Conservation (phyloP, 1,139 yeast genomes). For the Scheffersomyces lignicola region DNA sequence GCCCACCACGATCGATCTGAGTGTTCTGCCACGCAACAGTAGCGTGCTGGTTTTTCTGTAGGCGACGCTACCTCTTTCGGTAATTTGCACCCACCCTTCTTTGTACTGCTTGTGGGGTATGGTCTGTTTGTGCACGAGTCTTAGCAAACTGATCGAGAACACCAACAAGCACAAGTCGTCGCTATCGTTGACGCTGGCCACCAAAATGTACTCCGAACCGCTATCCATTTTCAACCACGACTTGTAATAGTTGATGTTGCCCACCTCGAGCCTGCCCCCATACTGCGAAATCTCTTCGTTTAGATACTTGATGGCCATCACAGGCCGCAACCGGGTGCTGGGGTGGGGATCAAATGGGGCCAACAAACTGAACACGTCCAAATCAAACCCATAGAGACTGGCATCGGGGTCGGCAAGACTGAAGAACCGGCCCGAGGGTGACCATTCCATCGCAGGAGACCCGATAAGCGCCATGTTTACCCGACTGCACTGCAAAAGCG, state of each 20-base stretch:
- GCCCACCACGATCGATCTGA: background rate
- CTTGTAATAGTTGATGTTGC: constrained; percentile 10
- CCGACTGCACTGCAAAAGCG: constrained; percentile 21
- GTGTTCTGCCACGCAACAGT: background rate
- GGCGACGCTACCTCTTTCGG: background rate
- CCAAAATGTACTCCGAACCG: constrained; percentile 16
- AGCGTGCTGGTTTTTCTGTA: background rate
- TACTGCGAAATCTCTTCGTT: constrained; percentile 15
- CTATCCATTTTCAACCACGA: constrained; percentile 10
- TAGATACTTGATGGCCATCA: constrained; percentile 19
- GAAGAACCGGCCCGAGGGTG: constrained; percentile 38
- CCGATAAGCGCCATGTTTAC: constrained; percentile 19
- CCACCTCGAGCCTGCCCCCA: constrained; percentile 10
- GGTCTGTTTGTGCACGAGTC: constrained; percentile 13
- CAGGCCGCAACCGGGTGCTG: constrained; percentile 13
- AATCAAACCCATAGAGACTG: constrained; percentile 28
- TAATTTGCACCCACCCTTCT: constrained; percentile 9
- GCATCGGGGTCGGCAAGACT: constrained; percentile 25
- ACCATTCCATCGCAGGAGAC: constrained; percentile 29
- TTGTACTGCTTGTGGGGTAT: constrained; percentile 5
- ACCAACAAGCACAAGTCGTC: constrained; percentile 16
- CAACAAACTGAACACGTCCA: constrained; percentile 28
- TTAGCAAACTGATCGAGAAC: constrained; percentile 19
- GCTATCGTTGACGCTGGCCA: constrained; percentile 12
- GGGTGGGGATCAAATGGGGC: constrained; percentile 17